These are phyloP conservation scores for Dendrobium huoshanense DNA, from an alignment of 106 monocot genomes.

Conservation along the genomic window DNA sequence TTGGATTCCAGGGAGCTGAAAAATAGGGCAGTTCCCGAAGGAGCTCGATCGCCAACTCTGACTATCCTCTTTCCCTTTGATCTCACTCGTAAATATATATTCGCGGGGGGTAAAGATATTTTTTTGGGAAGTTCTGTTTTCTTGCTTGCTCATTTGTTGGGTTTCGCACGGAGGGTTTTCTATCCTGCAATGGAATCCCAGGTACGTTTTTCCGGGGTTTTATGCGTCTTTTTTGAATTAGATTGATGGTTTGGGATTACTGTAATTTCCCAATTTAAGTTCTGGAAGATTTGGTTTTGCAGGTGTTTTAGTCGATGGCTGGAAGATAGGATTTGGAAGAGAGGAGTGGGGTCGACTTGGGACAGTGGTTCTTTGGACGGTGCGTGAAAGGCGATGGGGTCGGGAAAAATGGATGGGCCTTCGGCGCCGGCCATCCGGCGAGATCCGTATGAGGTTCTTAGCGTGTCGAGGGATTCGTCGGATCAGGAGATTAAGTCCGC, in stretches of 20 bases:
- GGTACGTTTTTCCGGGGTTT: not conserved
- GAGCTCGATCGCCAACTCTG: not conserved
- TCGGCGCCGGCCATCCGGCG: conserved; percentile 51
- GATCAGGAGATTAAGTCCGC: conserved; percentile 83
- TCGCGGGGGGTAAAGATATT: not conserved
- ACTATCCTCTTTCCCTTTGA: not conserved
- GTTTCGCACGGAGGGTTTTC: not conserved
- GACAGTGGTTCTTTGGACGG: not conserved
- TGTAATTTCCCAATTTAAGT: not conserved
- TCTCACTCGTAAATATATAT: not conserved
- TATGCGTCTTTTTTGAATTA: not conserved
- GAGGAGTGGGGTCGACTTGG: not conserved
- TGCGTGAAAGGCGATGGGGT: conserved; percentile 18
- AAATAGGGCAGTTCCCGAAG: conserved; percentile 8
- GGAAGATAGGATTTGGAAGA: not conserved
- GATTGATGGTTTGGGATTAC: not conserved
- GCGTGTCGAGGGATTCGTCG: conserved; percentile 57
- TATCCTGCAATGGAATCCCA: not conserved
- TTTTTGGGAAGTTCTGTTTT: not conserved
- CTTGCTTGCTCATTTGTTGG: not conserved
- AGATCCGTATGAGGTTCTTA: conserved; percentile 72
- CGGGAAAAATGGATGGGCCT: conserved; percentile 50
- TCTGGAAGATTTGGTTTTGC: not conserved
- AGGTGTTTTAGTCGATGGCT: not conserved
- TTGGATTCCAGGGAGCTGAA: not conserved